A percentile compares a stretch with the other conserved stretches of the same genome.
Evolutionary conservation across 805 yeast genomes (phyloP).

Genomic region (Yarrowia sp.): DNA sequence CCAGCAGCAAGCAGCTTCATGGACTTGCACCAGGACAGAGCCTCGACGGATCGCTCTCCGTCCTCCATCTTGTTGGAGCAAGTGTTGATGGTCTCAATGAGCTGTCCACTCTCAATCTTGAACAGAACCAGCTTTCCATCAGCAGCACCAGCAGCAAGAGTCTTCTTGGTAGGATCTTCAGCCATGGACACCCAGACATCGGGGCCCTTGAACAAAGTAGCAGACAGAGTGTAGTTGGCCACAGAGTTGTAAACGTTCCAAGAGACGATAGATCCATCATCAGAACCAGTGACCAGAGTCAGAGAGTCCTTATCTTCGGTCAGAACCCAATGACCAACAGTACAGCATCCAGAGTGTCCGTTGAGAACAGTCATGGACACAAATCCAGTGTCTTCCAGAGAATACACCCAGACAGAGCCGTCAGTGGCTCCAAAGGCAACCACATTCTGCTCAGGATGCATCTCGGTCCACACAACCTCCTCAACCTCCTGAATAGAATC

Average conservation of each 20-base stretch:
- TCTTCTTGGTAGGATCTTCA: conserved; percentile 48
- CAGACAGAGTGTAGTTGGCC: conserved; percentile 50
- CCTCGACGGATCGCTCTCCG: conserved; percentile 66
- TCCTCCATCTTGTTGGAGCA: conserved; percentile 50
- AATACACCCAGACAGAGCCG: conserved; percentile 94
- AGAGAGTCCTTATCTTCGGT: conserved; percentile 56
- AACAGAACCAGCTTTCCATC: conserved; percentile 84
- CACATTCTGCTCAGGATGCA: conserved; percentile 71
- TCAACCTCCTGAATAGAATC: conserved; percentile 81
- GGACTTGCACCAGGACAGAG: conserved; percentile 73
- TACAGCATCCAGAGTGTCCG: conserved; percentile 77
- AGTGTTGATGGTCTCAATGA: conserved; percentile 59
- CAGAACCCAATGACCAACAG: conserved; percentile 73
- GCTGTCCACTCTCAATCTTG: conserved; percentile 69
- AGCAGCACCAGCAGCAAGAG: conserved; percentile 77
- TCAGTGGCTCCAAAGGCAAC: conserved; percentile 92
- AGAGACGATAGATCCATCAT: conserved; percentile 79
- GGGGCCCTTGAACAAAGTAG: conserved; percentile 62
- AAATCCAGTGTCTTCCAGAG: conserved; percentile 50
- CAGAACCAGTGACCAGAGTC: conserved; percentile 70
- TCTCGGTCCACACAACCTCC: conserved; percentile 79
- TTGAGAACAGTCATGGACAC: conserved; percentile 37
- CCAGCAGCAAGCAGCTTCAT: conserved; percentile 78
- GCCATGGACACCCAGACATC: conserved; percentile 88
- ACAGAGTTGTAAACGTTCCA: conserved; percentile 87